A percentile compares a stretch with the other conserved stretches of the same genome.
Evolutionary conservation across 495 filamentous ascomycete species (phyloP).

Genomic region (Mytilinidion resinicola): DNA sequence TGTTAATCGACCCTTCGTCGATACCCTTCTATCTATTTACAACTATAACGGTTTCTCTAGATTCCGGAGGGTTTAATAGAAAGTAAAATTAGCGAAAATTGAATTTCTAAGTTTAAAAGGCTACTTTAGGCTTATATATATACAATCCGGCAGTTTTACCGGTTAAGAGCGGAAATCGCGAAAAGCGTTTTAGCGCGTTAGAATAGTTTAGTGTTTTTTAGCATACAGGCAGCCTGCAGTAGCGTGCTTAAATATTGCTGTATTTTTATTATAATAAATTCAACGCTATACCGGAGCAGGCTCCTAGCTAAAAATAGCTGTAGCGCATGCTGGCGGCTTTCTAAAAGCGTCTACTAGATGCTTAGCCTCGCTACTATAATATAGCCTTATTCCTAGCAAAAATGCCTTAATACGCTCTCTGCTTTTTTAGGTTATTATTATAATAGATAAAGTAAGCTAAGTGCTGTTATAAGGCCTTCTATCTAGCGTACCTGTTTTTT

Average conservation of each 20-base stretch:
- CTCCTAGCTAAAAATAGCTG: neutral
- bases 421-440: conserved; percentile 1
- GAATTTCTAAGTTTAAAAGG: neutral
- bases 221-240: too few species aligned
- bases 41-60: neutral
- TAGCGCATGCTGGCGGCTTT: neutral
- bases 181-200: neutral
- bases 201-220: neutral
- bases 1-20: neutral
- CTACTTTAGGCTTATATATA: neutral
- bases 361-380: neutral
- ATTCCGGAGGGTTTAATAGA: neutral
- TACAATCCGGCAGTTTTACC: neutral
- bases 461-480: too few species aligned
- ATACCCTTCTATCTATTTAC: neutral
- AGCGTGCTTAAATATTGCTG: neutral
- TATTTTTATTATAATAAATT: neutral
- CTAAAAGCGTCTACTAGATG: neutral
- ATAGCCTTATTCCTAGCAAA: neutral
- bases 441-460: conserved; percentile 3
- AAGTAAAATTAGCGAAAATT: neutral
- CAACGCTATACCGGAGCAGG: neutral
- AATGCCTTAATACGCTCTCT: neutral
- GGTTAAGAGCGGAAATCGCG: neutral
- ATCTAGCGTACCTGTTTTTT: too few species aligned